These are phyloP conservation scores for Clonostachys sp. DNA, from an alignment of 2,329 filamentous ascomycete species.

Conservation along the genomic window DNA sequence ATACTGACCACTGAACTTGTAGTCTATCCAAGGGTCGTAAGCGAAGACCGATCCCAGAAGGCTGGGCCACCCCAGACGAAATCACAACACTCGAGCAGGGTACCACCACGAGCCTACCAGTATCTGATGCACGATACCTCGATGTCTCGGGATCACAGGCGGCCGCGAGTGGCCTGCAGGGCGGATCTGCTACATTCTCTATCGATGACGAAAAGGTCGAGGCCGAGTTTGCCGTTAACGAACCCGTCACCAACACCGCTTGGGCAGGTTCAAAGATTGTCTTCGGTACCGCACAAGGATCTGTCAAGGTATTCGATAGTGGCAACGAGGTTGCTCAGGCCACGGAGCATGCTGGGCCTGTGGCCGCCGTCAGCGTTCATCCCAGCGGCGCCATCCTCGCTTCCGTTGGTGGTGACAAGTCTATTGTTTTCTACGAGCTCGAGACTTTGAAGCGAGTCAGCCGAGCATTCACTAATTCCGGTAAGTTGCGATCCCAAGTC, in stretches of 20 bases:
- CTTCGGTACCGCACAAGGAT: conserved; percentile 70
- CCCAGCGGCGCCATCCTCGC: conserved; percentile 79
- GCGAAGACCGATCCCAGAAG: conserved; percentile 81
- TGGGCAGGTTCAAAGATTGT: conserved; percentile 68
- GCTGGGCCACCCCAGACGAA: conserved; percentile 75
- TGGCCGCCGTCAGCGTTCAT: conserved; percentile 74
- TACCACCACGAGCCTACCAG: conserved; percentile 38
- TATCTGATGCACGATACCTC: conserved; percentile 44
- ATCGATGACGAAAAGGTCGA: conserved; percentile 63
- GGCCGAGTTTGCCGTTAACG: conserved; percentile 60
- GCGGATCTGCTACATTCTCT: conserved; percentile 72
- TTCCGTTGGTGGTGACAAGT: conserved; percentile 88
- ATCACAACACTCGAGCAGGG: conserved; percentile 47
- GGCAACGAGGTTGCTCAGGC: conserved; percentile 67
- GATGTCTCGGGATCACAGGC: conserved; percentile 57
- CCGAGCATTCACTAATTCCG: conserved; percentile 74
- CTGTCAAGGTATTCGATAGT: conserved; percentile 74
- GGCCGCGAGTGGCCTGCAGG: conserved; percentile 70
- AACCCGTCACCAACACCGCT: conserved; percentile 60
- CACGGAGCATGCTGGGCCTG: conserved; percentile 77
- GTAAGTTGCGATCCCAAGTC: conserved; percentile 42
- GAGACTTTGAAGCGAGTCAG: conserved; percentile 62
- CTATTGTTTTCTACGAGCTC: conserved; percentile 85
- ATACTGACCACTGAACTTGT: neutral
- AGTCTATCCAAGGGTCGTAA: conserved; percentile 85